These are phyloP conservation scores for Cytospora paraplurivora DNA, from an alignment of 2,329 filamentous ascomycete genomes.

Conservation along the genomic window DNA sequence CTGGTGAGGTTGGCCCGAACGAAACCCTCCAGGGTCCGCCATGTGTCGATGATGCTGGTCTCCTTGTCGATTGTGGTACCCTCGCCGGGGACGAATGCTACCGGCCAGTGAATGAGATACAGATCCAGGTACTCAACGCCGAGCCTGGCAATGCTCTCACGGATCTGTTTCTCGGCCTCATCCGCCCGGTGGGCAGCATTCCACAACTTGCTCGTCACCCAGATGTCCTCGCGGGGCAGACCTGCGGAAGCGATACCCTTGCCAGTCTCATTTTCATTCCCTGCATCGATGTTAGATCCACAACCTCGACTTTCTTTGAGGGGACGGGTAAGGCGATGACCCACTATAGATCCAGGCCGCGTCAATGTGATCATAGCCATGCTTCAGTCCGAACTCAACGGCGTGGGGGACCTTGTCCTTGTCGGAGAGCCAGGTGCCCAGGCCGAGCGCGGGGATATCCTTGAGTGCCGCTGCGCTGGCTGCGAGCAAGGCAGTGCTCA, in stretches of 20 bases:
- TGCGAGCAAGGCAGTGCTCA: constrained; percentile 15
- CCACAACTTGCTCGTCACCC: constrained; percentile 49
- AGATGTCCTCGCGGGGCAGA: constrained; percentile 56
- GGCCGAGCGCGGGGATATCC: constrained; percentile 26
- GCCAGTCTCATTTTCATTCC: constrained; percentile 52
- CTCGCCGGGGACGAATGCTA: constrained; percentile 40
- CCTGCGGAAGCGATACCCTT: constrained; percentile 49
- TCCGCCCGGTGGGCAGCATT: constrained; percentile 38
- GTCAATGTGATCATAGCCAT: constrained; percentile 29
- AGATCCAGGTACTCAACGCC: constrained; percentile 54
- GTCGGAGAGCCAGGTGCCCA: constrained; percentile 29
- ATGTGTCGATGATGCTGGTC: constrained; percentile 48
- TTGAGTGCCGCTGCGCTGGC: constrained; percentile 14
- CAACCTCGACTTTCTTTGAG: neutral
- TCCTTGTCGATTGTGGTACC: constrained; percentile 35
- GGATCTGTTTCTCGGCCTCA: constrained; percentile 48
- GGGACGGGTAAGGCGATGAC: neutral
- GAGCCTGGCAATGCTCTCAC: constrained; percentile 50
- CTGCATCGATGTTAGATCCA: constrained; percentile 27
- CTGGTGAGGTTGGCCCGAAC: constrained; percentile 54
- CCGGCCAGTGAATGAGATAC: constrained; percentile 58
- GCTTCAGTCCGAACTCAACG: constrained; percentile 25
- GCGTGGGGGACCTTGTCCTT: constrained; percentile 26
- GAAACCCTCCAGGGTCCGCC: constrained; percentile 59
- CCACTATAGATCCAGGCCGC: constrained; percentile 29